These are phyloP conservation scores for Puccinia novopanici DNA, from an alignment of 1,284 basidiomycete species.

Conservation along the genomic window DNA sequence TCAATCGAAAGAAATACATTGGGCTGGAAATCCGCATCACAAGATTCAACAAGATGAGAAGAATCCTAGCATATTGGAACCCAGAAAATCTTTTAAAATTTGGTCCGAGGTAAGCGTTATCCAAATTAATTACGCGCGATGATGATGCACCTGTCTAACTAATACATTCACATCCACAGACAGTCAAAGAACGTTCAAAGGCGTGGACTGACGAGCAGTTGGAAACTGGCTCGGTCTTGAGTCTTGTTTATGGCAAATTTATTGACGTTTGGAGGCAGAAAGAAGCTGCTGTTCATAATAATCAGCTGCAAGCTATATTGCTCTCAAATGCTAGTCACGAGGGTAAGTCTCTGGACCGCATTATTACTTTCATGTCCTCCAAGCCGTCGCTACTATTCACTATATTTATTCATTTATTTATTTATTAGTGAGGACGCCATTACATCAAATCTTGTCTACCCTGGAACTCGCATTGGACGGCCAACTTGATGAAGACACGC, in stretches of 20 bases:
- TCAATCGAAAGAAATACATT: conserved; percentile 71
- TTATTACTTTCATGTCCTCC: conserved; percentile 15
- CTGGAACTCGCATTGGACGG: conserved; percentile 82
- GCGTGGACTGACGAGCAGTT: conserved; percentile 84
- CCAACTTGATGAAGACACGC: conserved; percentile 73
- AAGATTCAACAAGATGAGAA: conserved; percentile 54
- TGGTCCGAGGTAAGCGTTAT: conserved; percentile 52
- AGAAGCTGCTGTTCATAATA: conserved; percentile 74
- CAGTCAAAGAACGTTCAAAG: conserved; percentile 71
- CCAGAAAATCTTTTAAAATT: conserved; percentile 74
- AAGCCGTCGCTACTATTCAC: not conserved
- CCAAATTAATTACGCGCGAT: not conserved
- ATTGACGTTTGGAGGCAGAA: conserved; percentile 87
- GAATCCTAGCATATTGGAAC: conserved; percentile 64
- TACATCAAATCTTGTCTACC: conserved; percentile 67
- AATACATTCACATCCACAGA: conserved; percentile 69
- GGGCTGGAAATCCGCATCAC: conserved; percentile 77
- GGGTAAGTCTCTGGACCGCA: conserved; percentile 62
- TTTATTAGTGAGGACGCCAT: conserved; percentile 68
- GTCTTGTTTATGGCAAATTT: conserved; percentile 80
- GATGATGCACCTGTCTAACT: not conserved
- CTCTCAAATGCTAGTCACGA: conserved; percentile 87
- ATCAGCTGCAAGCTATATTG: conserved; percentile 75
- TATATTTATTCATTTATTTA: too few relatives aligned
- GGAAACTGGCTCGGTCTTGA: conserved; percentile 81